Base-by-base conservation (phyloP, 805 yeast genomes). In the Debaryomyces castellii region DNA sequence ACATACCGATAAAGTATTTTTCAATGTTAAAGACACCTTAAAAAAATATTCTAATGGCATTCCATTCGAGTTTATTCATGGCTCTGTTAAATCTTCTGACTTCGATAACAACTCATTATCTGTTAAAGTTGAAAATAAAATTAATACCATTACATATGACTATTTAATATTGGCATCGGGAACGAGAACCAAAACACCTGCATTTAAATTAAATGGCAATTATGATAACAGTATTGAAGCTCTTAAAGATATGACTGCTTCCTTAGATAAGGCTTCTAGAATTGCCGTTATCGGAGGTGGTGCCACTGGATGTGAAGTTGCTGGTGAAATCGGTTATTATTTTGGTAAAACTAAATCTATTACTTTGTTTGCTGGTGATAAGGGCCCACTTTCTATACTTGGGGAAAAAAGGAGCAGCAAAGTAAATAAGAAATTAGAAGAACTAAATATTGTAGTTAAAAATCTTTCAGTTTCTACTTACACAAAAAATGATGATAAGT, bases 241-340 rank as follows among this genome's bases (percentile, higher is more conserved):
- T 4, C 25, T 64, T 23, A 36, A 53, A 42, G 40, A 50, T 23
- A 49, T 63, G 17, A 33, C 49, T 25, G 21, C 41, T 9, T 33
- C 50, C 23, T 45, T 66, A 18, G 49, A 52, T 36, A 10, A 44
- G 2, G 64, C 73, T 7, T 51, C 55, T 22, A 43, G 53, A 8
- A 60, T 71, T 16, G 74, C 73, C 1, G 51, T 71, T 4, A 38
- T 71, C n/a, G 77, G 74, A 3, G 74, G 67, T 16, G 73, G 73
- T n/a, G 47, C 63, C 17, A 63, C 73, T 12, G 73, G 73, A 4
- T 71, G 69, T 9, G 76, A 71, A 47, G 38, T 56, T 10, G 65
- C 72, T 6, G 73, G 70, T 9, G 77, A 71, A 44, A 52, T 71
- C 25, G 73, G 63, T 3, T 46, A 27, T 16, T 42, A 34, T 11